phyloP scores from a whole-genome alignment of 1,284 basidiomycete species.

The Ceratobasidium sp. region DNA sequence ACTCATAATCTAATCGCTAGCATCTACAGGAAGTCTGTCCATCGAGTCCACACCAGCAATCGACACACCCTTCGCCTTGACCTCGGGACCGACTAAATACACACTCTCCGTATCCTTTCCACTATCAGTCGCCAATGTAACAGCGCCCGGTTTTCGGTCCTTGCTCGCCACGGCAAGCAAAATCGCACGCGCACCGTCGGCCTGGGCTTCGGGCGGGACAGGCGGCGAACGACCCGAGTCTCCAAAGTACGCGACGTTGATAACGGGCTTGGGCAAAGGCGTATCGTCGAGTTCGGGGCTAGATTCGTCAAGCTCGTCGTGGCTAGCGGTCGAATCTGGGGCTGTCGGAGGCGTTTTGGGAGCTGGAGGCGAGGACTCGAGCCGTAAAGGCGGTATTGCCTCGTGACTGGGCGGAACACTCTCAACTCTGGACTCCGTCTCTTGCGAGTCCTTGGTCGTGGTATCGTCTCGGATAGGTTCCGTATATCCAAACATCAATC shows the following conservation, averaged over 20 bases:
- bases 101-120: not conserved
- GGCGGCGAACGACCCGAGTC: conserved; percentile 30
- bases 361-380: too few relatives aligned
- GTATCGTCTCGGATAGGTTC: too few relatives aligned
- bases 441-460: too few relatives aligned
- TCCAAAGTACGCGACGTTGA: conserved; percentile 29
- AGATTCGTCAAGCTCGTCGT: too few relatives aligned
- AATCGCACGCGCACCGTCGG: conserved; percentile 7
- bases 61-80: not conserved
- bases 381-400: too few relatives aligned
- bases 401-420: too few relatives aligned
- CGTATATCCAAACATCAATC: too few relatives aligned
- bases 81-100: not conserved
- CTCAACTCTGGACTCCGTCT: too few relatives aligned
- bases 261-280: conserved; percentile 2
- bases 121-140: not conserved
- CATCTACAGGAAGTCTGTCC: conserved; percentile 13
- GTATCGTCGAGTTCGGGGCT: not conserved
- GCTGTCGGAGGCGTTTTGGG: too few relatives aligned
- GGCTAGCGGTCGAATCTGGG: too few relatives aligned
- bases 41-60: not conserved
- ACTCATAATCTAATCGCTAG: conserved; percentile 15
- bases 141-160: not conserved
- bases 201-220: conserved; percentile 27
- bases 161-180: conserved; percentile 7